Evolutionary conservation across 208 protist species (phyloP), one percentile per base, ranked within the genome.

Genomic region (Porcisia deanei): DNA sequence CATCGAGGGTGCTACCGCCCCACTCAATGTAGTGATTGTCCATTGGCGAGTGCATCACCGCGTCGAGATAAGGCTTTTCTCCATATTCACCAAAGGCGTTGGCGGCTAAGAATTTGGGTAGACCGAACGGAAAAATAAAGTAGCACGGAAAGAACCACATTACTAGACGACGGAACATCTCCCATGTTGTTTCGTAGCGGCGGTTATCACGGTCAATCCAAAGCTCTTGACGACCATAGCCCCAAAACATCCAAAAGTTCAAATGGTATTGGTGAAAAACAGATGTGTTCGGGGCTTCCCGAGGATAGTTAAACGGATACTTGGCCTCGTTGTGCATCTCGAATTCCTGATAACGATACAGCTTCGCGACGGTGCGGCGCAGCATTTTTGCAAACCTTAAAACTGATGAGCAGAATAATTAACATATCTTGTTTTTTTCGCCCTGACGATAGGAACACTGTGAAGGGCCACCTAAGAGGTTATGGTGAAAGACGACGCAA

Each of bases 191-290:
- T 80, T 96, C 88, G 75, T 96, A 96, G 25, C 90, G 90, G 73
- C 92, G 85, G 18, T 79, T 91, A 70, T 95, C 89, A 45, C 86
- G 73, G 80, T 96, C 92, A 66, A 96, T 86, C 91, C 92, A 96
- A 39, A 96, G 76, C 71, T 96, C 92, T 70, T 96, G 90, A 9
- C 92, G 86, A 34, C 90, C 91, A 79, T 82, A 96, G 41, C 92
- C 92, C 88, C 91, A 96, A 66, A 91, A 90, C 92, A 95, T 94
- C 91, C 92, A 96, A 71, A 96, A 94, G 75, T 93, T 96, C 59
- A 95, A 76, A 39, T 95, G 92, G 71, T 94, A 92, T 72, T 96
- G 92, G 2, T 91, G 82, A 75, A 96, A 96, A 14, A 91, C 88
- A 60, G 92, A 96, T 3, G 92, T 96, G 81, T 96, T 96, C 7